phyloP scores from a whole-genome alignment of 176 grass and related monocot species.

The Dactylis glomerata region DNA sequence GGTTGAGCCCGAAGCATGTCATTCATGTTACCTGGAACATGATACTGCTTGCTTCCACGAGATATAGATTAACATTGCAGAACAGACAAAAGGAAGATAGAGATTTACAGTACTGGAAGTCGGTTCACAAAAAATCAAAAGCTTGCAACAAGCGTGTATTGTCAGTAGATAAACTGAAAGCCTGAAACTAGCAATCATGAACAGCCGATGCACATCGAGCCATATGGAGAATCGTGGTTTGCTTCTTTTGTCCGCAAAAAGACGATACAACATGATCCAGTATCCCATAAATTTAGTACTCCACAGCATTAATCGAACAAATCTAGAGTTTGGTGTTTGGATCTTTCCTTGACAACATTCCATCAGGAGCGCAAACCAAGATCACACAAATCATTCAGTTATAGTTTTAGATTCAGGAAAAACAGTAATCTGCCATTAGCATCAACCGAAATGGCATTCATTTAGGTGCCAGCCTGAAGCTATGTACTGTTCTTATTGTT shows the following conservation, averaged over 20 bases:
- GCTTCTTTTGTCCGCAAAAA: neutral
- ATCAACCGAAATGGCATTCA: neutral
- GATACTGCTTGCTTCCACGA: too few species aligned
- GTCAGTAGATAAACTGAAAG: neutral
- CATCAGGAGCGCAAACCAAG: too few species aligned
- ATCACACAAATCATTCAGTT: neutral
- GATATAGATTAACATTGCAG: neutral
- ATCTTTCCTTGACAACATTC: too few species aligned
- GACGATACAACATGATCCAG: too few species aligned
- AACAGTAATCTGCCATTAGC: neutral
- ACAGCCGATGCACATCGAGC: neutral
- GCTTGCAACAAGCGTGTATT: neutral
- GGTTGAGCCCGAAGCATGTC: neutral
- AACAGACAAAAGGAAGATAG: neutral
- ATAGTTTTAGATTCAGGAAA: neutral
- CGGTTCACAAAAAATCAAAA: neutral
- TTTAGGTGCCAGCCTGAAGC: neutral
- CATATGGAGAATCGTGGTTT: neutral
- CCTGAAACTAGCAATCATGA: too few species aligned
- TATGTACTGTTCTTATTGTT: neutral
- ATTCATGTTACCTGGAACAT: too few species aligned
- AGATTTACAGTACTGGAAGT: neutral
- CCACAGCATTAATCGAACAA: too few species aligned
- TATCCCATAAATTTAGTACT: too few species aligned
- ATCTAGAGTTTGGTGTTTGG: too few species aligned